A percentile compares a stretch with the other conserved stretches of the same genome.
Conservation (phyloP, 345 rosid genomes). For the Populus davidiana region DNA sequence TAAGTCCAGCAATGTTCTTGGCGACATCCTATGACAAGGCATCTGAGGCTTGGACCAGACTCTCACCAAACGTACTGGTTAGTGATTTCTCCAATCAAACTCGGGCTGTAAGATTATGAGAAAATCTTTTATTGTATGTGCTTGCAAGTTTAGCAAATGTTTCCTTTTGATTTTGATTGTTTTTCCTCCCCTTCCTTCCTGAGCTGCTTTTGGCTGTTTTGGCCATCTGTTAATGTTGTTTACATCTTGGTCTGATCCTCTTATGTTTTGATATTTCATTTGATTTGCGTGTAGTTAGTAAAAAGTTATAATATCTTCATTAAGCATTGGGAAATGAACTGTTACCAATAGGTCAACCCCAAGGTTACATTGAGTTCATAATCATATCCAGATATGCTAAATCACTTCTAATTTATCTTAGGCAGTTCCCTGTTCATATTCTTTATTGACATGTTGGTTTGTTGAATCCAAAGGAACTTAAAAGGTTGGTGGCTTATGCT, state of each 20-base stretch:
- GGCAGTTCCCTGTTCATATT: slow-evolving; percentile 2
- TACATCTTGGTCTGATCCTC: not conserved
- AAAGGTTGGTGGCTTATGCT: slow-evolving; percentile 83
- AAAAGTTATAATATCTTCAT: too few relatives aligned
- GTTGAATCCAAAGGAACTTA: slow-evolving; percentile 57
- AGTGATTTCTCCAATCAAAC: slow-evolving; percentile 30
- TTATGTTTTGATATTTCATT: not conserved
- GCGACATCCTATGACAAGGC: slow-evolving; percentile 85
- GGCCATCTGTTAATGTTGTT: too few relatives aligned
- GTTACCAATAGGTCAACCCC: not conserved
- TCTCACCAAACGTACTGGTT: slow-evolving; percentile 66
- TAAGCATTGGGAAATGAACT: not conserved
- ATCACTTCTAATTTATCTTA: not conserved
- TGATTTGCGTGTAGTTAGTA: too few relatives aligned
- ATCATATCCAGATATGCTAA: not conserved
- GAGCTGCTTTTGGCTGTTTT: not conserved
- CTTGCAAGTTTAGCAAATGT: not conserved
- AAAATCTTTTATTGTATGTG: not conserved
- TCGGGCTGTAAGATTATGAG: not conserved
- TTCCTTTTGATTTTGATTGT: too few relatives aligned
- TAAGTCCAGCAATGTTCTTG: slow-evolving; percentile 71
- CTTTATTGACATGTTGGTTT: slow-evolving; percentile 11
- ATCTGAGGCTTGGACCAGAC: slow-evolving; percentile 87
- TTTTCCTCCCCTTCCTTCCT: not conserved
- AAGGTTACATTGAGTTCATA: too few relatives aligned